Percentiles rank a stretch among this genome's conserved stretches.
phyloP scores from a whole-genome alignment of 768 basidiomycete genomes.

The Lactifluus pinguis region DNA sequence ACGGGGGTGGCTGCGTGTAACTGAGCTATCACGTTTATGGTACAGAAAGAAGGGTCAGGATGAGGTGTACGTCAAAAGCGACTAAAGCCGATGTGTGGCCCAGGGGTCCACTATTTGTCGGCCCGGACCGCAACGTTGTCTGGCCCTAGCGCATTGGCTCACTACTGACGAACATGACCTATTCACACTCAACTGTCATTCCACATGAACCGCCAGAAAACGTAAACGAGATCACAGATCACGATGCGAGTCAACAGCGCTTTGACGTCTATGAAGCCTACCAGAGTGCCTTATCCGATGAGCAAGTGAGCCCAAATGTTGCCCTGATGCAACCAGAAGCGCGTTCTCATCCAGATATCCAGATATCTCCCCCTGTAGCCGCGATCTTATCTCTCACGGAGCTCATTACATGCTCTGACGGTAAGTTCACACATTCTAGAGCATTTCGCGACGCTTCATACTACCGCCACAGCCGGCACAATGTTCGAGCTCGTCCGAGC shows the following conservation, averaged over 20 bases:
- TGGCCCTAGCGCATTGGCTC: too few species aligned
- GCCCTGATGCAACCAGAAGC: not conserved
- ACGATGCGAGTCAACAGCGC: not conserved
- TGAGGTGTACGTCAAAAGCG: not conserved
- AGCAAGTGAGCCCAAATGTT: slow-evolving; percentile 41
- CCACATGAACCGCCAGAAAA: not conserved
- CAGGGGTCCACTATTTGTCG: not conserved
- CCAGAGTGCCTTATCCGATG: slow-evolving; percentile 49
- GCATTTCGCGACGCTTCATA: slow-evolving; percentile 7
- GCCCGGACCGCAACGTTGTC: not conserved
- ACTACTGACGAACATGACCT: slow-evolving; percentile 5
- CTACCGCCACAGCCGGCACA: slow-evolving; percentile 54
- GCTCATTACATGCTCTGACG: slow-evolving; percentile 69
- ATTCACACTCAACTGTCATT: slow-evolving; percentile 4
- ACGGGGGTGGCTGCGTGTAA: not conserved
- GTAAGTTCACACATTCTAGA: slow-evolving; percentile 31
- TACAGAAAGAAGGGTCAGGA: not conserved
- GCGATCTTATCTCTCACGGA: slow-evolving; percentile 82
- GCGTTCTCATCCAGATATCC: slow-evolving; percentile 3
- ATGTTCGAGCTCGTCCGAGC: slow-evolving; percentile 89
- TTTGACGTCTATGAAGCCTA: slow-evolving; percentile 50
- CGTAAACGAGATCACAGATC: not conserved
- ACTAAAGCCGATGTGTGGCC: not conserved
- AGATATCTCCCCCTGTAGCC: slow-evolving; percentile 79
- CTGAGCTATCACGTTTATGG: slow-evolving; percentile 4